These are phyloP conservation scores for Eimeria tenella DNA, from an alignment of 169 alveolate genomes.

Conservation along the genomic window DNA sequence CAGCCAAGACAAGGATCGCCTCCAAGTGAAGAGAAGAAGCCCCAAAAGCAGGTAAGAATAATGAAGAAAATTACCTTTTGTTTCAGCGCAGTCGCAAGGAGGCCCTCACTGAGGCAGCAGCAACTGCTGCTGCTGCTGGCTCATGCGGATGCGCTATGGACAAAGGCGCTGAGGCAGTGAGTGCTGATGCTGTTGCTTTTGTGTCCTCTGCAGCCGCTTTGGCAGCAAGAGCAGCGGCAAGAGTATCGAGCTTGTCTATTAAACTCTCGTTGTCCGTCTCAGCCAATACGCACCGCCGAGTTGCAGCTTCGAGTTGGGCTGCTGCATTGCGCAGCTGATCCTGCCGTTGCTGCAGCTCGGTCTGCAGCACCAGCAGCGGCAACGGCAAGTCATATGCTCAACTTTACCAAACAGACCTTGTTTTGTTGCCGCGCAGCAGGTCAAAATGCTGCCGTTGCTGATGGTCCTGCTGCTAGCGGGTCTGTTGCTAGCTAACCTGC, in stretches of 20 bases:
- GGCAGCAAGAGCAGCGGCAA: slow-evolving; percentile 71
- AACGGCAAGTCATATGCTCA: not conserved
- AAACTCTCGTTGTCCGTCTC: slow-evolving; percentile 17
- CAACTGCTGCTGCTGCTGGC: slow-evolving; percentile 20
- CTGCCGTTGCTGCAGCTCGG: slow-evolving; percentile 63
- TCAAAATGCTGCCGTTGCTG: not conserved
- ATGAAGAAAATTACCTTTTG: not conserved
- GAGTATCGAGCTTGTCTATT: slow-evolving; percentile 7
- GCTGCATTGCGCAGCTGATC: slow-evolving; percentile 21
- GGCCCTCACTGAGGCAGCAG: not conserved
- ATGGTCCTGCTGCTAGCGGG: slow-evolving; percentile 3
- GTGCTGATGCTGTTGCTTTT: not conserved
- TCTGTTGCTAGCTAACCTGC: slow-evolving; percentile 12
- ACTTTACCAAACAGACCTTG: not conserved
- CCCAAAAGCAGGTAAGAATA: not conserved
- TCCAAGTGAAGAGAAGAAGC: not conserved
- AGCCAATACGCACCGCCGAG: slow-evolving; percentile 7
- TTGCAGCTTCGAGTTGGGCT: slow-evolving; percentile 23
- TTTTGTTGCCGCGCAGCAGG: not conserved
- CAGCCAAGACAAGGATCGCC: too few relatives aligned
- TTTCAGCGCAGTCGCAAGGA: not conserved
- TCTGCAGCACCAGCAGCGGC: slow-evolving; percentile 51
- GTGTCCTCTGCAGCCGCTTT: slow-evolving; percentile 37
- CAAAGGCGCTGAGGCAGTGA: not conserved
- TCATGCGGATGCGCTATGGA: not conserved